Percentiles rank a stretch among this genome's conserved stretches.
phyloP scores from a whole-genome alignment of 2,329 filamentous ascomycete species.

The Metarhizium sp. region DNA sequence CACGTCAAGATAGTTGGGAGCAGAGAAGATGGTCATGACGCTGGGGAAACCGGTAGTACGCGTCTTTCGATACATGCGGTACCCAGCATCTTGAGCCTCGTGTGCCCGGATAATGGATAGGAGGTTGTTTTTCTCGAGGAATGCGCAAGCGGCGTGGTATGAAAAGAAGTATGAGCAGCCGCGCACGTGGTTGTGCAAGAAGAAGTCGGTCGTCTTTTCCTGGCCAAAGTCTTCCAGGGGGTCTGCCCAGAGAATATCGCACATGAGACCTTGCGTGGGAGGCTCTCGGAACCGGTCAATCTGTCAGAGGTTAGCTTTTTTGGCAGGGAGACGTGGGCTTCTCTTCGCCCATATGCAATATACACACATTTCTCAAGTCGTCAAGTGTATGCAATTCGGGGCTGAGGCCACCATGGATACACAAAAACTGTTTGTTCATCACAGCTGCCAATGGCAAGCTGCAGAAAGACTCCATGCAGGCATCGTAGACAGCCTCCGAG shows the following conservation, averaged over 20 bases:
- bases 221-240: conserved; percentile 97
- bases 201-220: conserved; percentile 96
- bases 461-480: conserved; percentile 98
- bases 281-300: conserved; percentile 98
- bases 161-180: conserved; percentile 99
- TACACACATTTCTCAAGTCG: conserved; percentile 73
- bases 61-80: conserved; percentile 98
- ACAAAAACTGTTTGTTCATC: conserved; percentile 99
- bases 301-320: conserved; percentile 30
- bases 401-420: conserved; percentile 93
- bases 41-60: conserved; percentile 96
- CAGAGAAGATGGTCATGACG: conserved; percentile 99
- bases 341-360: not conserved
- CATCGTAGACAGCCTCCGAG: conserved; percentile 90
- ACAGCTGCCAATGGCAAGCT: conserved; percentile 84
- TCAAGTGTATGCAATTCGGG: conserved; percentile 94
- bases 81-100: conserved; percentile 96
- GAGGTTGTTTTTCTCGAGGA: conserved; percentile 97
- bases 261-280: conserved; percentile 96
- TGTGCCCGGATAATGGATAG: conserved; percentile 95
- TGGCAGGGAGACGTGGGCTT: not conserved
- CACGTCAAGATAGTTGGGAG: conserved; percentile 95
- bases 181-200: conserved; percentile 95
- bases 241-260: conserved; percentile 97
- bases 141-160: conserved; percentile 92